A percentile compares a stretch with the other conserved stretches of the same genome.
Conservation (phyloP, 306 rosid genomes). For the Calophaca sinica region DNA sequence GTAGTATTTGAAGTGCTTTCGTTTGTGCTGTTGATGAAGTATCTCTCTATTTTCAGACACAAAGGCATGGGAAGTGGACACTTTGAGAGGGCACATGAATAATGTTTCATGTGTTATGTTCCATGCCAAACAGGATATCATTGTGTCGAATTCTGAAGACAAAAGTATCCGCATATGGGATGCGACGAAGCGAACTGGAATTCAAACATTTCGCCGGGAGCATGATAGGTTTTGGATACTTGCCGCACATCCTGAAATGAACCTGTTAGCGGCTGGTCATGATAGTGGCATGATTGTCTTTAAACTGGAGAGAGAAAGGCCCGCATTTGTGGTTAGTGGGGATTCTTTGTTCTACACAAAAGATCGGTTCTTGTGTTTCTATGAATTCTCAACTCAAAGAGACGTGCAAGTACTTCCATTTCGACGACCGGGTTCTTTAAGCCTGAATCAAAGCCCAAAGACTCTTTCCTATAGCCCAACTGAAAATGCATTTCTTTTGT, state of each 20-base stretch:
- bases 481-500: constrained; percentile 91
- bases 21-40: constrained; percentile 39
- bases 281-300: constrained; percentile 98
- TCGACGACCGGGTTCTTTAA: constrained; percentile 83
- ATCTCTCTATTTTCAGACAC: constrained; percentile 68
- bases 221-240: constrained; percentile 99
- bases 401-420: constrained; percentile 86
- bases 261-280: constrained; percentile 96
- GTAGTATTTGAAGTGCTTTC: constrained; percentile 1
- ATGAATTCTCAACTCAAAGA: constrained; percentile 79
- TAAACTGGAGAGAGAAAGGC: constrained; percentile 95
- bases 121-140: constrained; percentile 94
- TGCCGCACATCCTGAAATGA: constrained; percentile 96
- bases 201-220: constrained; percentile 94
- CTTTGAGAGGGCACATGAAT: constrained; percentile 97
- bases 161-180: constrained; percentile 98
- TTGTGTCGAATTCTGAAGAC: constrained; percentile 96
- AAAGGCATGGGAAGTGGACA: constrained; percentile 99
- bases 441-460: constrained; percentile 87
- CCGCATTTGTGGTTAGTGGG: constrained; percentile 88
- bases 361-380: constrained; percentile 86
- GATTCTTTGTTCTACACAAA: constrained; percentile 75
- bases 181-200: constrained; percentile 90
- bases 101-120: constrained; percentile 97
- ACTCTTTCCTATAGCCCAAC: constrained; percentile 86